These are phyloP conservation scores for Fusarium globosum DNA, from an alignment of 2,329 filamentous ascomycete genomes.

Conservation along the genomic window DNA sequence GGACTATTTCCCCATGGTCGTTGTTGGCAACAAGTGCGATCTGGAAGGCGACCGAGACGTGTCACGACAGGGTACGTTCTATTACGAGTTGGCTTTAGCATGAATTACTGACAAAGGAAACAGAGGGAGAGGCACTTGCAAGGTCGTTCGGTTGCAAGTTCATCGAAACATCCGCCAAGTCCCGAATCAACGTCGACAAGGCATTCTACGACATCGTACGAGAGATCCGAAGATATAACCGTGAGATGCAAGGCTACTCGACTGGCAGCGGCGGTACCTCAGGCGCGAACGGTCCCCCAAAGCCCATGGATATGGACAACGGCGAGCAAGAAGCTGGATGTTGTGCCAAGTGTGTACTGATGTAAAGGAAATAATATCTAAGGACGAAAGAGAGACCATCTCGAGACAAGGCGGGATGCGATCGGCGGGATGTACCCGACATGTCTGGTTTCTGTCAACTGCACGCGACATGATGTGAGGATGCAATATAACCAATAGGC, in stretches of 20 bases:
- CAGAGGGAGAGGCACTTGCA: slow-evolving; percentile 91
- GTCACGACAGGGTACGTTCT: slow-evolving; percentile 83
- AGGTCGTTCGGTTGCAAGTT: slow-evolving; percentile 95
- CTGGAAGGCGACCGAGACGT: slow-evolving; percentile 92
- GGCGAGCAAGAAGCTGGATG: slow-evolving; percentile 77
- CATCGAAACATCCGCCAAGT: slow-evolving; percentile 99
- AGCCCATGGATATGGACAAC: slow-evolving; percentile 84
- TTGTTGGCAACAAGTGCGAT: slow-evolving; percentile 99
- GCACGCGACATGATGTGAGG: slow-evolving; percentile 30
- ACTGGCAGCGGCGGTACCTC: slow-evolving; percentile 74
- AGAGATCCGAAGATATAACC: slow-evolving; percentile 98
- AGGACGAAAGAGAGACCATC: slow-evolving; percentile 28
- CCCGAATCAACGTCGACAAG: slow-evolving; percentile 97
- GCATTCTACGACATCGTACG: slow-evolving; percentile 98
- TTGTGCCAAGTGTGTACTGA: slow-evolving; percentile 87
- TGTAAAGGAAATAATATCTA: slow-evolving; percentile 66
- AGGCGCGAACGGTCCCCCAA: slow-evolving; percentile 68
- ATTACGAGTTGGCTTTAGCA: not conserved
- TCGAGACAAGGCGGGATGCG: slow-evolving; percentile 18
- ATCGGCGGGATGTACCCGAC: slow-evolving; percentile 19
- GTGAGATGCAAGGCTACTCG: slow-evolving; percentile 92
- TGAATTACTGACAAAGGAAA: slow-evolving; percentile 34
- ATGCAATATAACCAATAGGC: slow-evolving; percentile 32
- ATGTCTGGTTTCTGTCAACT: slow-evolving; percentile 21
- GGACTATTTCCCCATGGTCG: slow-evolving; percentile 99